Percentiles rank a stretch among this genome's conserved stretches.
phyloP scores from a whole-genome alignment of 768 basidiomycete genomes.

The Sarcomyxa edulis region DNA sequence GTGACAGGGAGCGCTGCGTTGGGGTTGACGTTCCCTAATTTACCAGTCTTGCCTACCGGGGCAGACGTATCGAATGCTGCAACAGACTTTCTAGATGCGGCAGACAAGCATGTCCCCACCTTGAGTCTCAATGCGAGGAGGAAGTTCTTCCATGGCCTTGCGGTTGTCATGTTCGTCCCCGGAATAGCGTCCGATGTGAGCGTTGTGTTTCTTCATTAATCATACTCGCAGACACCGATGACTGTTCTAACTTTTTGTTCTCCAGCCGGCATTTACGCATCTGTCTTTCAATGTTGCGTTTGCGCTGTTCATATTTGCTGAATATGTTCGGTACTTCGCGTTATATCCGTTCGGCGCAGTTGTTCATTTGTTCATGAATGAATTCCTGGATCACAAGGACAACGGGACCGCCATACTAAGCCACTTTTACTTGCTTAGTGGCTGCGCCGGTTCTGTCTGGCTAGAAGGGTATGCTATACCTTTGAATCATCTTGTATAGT shows the following conservation, averaged over 20 bases:
- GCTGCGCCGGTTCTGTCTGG: constrained; percentile 93
- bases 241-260: constrained; percentile 10
- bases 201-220: constrained; percentile 13
- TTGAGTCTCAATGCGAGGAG: constrained; percentile 86
- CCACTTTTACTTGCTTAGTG: constrained; percentile 95
- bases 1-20: too few species aligned
- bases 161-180: constrained; percentile 95
- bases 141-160: constrained; percentile 95
- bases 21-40: constrained; percentile 40
- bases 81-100: constrained; percentile 71
- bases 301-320: constrained; percentile 90
- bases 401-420: constrained; percentile 93
- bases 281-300: constrained; percentile 94
- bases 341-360: constrained; percentile 92
- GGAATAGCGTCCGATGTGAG: constrained; percentile 89
- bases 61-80: constrained; percentile 47
- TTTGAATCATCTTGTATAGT: constrained; percentile 6
- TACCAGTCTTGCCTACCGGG: constrained; percentile 46
- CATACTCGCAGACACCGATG: too few species aligned
- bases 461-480: constrained; percentile 75
- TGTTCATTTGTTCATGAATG: constrained; percentile 94
- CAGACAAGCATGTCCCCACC: constrained; percentile 87
- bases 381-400: constrained; percentile 95
- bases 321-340: constrained; percentile 98
- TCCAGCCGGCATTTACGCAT: constrained; percentile 93